A percentile compares a stretch with the other conserved stretches of the same genome.
Evolutionary conservation across 2,329 filamentous ascomycete genomes (phyloP).

Genomic region (Xenosphaeropsis pyriputrescens): DNA sequence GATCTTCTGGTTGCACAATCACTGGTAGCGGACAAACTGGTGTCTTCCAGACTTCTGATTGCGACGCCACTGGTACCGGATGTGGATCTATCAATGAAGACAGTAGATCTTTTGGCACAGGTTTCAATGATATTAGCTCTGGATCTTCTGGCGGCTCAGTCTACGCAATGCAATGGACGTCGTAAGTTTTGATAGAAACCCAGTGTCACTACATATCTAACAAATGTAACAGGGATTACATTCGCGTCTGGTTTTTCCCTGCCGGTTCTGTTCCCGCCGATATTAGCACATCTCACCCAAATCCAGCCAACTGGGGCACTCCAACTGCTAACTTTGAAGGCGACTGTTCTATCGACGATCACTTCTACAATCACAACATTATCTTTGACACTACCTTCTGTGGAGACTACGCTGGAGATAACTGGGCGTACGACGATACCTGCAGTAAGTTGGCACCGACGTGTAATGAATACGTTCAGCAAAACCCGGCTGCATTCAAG

Average conservation of each 20-base stretch:
- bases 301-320: constrained; percentile 50
- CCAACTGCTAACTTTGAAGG: constrained; percentile 48
- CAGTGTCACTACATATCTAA: constrained; percentile 55
- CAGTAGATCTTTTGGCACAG: constrained; percentile 8
- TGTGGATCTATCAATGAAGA: constrained; percentile 7
- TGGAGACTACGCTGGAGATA: constrained; percentile 59
- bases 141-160: constrained; percentile 21
- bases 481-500: constrained; percentile 53
- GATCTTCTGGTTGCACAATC: constrained; percentile 18
- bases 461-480: constrained; percentile 56
- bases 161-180: constrained; percentile 26
- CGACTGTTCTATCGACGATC: constrained; percentile 49
- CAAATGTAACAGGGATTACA: constrained; percentile 40
- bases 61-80: constrained; percentile 8
- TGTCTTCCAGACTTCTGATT: constrained; percentile 8
- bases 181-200: constrained; percentile 53
- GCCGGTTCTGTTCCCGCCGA: constrained; percentile 35
- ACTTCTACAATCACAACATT: constrained; percentile 59
- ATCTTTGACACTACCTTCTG: constrained; percentile 77
- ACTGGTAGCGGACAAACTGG: not conserved
- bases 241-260: constrained; percentile 35
- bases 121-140: constrained; percentile 2
- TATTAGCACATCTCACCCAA: constrained; percentile 43
- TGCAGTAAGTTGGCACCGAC: constrained; percentile 43
- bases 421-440: constrained; percentile 42